Conservation (phyloP, 768 basidiomycete species). For the Tylopilus felleus region DNA sequence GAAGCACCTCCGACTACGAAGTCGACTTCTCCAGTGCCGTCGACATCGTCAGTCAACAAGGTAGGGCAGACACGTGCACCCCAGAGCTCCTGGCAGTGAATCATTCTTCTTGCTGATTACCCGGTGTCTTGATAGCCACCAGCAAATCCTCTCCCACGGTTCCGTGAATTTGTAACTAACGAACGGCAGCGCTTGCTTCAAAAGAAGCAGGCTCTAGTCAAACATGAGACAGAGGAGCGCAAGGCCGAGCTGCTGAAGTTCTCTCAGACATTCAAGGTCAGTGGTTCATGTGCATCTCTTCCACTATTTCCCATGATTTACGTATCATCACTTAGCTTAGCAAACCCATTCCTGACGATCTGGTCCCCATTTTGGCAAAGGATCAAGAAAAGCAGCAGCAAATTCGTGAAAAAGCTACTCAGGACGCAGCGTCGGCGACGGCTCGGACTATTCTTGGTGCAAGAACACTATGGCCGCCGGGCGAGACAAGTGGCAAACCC, state of each 20-base stretch:
- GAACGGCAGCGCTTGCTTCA: constrained; percentile 89
- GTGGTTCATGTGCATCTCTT: constrained; percentile 15
- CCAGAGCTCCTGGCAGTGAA: background rate
- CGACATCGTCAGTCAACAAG: constrained; percentile 45
- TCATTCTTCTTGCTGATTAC: constrained; percentile 5
- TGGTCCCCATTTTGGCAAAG: constrained; percentile 89
- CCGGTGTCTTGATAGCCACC: constrained; percentile 48
- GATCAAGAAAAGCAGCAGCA: constrained; percentile 86
- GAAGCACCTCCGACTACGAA: constrained; percentile 49
- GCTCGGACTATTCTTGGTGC: constrained; percentile 67
- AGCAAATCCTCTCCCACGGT: constrained; percentile 75
- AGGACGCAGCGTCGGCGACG: constrained; percentile 61
- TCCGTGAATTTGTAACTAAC: constrained; percentile 88
- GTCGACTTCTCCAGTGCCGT: constrained; percentile 62
- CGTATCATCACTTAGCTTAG: constrained; percentile 57
- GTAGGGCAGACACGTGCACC: no score
- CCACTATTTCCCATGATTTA: background rate
- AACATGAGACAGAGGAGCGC: constrained; percentile 92
- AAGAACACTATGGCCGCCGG: constrained; percentile 31
- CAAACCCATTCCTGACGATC: constrained; percentile 91
- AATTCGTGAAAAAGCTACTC: constrained; percentile 73
- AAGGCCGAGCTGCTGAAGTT: constrained; percentile 93
- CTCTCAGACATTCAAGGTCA: constrained; percentile 90
- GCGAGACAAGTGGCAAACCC: constrained; percentile 43
- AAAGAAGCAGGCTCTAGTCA: constrained; percentile 84